These are phyloP conservation scores for Daldinia sp. DNA, from an alignment of 2,329 filamentous ascomycete species.

Conservation along the genomic window DNA sequence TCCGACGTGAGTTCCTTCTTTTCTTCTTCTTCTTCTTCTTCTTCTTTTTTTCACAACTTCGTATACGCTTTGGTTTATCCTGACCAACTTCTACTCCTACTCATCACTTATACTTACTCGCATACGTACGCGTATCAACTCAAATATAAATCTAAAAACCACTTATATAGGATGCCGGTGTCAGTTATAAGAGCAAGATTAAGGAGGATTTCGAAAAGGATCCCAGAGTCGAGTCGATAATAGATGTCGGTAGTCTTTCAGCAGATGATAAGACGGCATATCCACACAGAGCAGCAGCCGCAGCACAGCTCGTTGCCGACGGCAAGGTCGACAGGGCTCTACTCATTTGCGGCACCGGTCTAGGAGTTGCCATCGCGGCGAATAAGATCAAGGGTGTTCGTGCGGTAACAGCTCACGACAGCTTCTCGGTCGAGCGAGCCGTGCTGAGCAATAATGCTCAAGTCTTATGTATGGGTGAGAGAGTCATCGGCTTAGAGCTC, in stretches of 20 bases:
- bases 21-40: background rate
- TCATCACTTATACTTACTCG: background rate
- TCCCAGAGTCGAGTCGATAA: conserved; percentile 73
- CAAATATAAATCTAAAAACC: conserved; percentile 10
- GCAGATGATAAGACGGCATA: conserved; percentile 82
- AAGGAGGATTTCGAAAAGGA: conserved; percentile 77
- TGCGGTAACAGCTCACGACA: conserved; percentile 90
- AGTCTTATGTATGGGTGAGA: conserved; percentile 87
- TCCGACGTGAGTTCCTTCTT: conserved; percentile 62
- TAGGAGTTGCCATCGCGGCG: conserved; percentile 88
- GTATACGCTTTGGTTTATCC: background rate
- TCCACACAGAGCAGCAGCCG: conserved; percentile 80
- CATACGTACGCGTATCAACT: background rate
- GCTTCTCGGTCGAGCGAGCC: conserved; percentile 83
- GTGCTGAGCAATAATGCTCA: conserved; percentile 88
- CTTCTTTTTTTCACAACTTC: background rate
- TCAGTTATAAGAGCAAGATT: conserved; percentile 82
- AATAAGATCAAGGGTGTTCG: conserved; percentile 88
- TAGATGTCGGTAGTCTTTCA: conserved; percentile 79
- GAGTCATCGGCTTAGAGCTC: conserved; percentile 84
- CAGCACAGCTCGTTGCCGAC: conserved; percentile 71
- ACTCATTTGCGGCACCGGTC: conserved; percentile 85
- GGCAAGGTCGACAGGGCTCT: conserved; percentile 81
- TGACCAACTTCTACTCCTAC: background rate
- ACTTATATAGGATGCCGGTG: conserved; percentile 72